Evolutionary conservation across 169 alveolate species (phyloP).

Genomic region (Cryptosporidium baileyi): DNA sequence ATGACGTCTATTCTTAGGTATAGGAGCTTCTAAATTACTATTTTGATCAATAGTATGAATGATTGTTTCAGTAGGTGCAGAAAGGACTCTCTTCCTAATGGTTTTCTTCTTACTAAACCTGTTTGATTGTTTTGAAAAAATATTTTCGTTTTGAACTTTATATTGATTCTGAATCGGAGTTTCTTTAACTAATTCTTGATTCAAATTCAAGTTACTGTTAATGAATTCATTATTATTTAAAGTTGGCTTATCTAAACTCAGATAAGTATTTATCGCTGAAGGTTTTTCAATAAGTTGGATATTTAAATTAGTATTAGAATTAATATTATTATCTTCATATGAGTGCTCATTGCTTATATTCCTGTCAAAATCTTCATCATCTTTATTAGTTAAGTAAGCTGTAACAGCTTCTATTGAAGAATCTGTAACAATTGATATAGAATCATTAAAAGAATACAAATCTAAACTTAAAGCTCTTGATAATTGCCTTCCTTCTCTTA

Average conservation of each 20-base stretch:
- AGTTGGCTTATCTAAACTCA: background rate
- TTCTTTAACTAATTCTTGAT: no score
- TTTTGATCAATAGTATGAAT: background rate
- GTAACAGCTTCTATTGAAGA: background rate
- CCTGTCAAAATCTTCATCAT: background rate
- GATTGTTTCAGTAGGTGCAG: slow-evolving; percentile 20
- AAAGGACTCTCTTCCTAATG: background rate
- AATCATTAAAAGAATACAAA: background rate
- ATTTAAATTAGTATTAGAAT: background rate
- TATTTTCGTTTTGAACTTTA: background rate
- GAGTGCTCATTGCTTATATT: background rate
- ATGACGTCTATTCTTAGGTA: background rate
- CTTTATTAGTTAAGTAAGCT: background rate
- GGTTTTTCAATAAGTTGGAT: background rate
- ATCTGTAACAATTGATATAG: background rate
- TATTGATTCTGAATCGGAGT: no score
- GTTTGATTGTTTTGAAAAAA: background rate
- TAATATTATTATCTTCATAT: background rate
- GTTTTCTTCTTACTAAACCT: background rate
- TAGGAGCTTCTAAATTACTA: background rate
- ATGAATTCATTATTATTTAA: background rate
- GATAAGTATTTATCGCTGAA: background rate
- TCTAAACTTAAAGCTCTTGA: slow-evolving; percentile 42
- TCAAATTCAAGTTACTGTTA: no score
- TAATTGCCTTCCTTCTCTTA: slow-evolving; percentile 34